Base-by-base conservation (phyloP, 2,329 filamentous ascomycete genomes). In the Xylariaceae sp. region DNA sequence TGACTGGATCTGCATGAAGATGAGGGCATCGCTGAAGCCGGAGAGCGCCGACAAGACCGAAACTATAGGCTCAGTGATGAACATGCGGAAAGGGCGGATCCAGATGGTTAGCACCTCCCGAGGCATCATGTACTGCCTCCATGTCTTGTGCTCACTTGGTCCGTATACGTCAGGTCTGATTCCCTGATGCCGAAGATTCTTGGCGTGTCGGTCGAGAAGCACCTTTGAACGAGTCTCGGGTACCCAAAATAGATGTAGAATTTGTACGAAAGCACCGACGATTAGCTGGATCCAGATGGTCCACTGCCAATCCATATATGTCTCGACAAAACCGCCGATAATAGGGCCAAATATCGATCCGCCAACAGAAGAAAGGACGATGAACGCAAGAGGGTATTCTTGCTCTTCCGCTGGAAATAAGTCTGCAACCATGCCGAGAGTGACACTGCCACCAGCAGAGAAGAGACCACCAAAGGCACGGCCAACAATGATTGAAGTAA, bases 1-100 rank as follows among this genome's bases (percentile, higher is more conserved):
- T 0, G 81, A 83, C 64, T 87, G 81, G 32, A 87, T 78, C 67
- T 86, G 86, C 72, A 83, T 85, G 72, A 87, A 87, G 64, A 87
- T 85, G 36, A 87, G 72, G 1, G 83, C 82, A 62, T 87, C 84
- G 61, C 77, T 81, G 74, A 87, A 86, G 29, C 83, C 83, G 48
- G 77, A 81, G 36, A 86, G 74, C 1, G 83, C 71, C 3, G 83
- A 86, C 3, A 86, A 72, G 49, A 76, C 78, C 30, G 80, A 70
- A 15, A 87, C 83, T 55, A 87, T 87, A 0, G 82, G 82, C 66
- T 87, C 84, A 1, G 76, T 83, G 40, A 81, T 55, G 63, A 86
- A 83, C 78, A 86, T 84, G 53, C 74, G 73, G 70, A 85, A 87
- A n/a, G 85, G 84, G 2, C 83, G 80, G 30, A 77, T 67, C 81